Base-by-base conservation (phyloP, 805 yeast species). In the Metschnikowia similis region DNA sequence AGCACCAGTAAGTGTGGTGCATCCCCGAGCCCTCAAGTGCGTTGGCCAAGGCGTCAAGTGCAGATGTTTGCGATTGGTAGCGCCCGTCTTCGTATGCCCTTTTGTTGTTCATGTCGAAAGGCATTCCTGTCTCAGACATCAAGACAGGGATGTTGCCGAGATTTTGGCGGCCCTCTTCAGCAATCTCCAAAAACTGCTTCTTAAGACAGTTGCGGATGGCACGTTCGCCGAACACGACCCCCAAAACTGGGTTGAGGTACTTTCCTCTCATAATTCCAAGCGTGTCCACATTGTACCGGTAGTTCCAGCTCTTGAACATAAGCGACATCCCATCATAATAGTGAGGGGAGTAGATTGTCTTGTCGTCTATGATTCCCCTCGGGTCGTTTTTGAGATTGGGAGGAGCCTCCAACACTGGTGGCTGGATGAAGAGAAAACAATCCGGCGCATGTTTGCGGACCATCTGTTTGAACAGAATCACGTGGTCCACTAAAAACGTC, bases 41-140 rank as follows among this genome's bases (percentile, higher is more conserved):
- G 58, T 69, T 79, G 9, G 84, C 76, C 41, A 90, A 64, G 0
- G 96, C 96, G 67, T 92, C 97, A 63, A 88, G 70, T 0, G 97
- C 97, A 6, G 79, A 70, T 2, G 85, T 85, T 62, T 94, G 99
- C 9, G 88, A 76, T 8, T 74, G 66, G 65, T 82, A 94, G 53
- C 82, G 80, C 1, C 91, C 90, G 50, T 74, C 74, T 1, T 66
- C 64, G 62, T 80, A 92, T 0, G 97, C 87, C 43, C 69, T 72
- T 62, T 87, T 88, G 51, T 81, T 75, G 66, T 92, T 91, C 97
- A 92, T 88, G 65, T 94, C 97, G 65, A 85, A 89, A 2, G 99
- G 98, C 85, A 92, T 89, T 6, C 99, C 99, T n/a, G 92, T 90
- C 66, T 92, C 99, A 1, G 96, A 81, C 76, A 94, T 83, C 21